Base-by-base conservation (phyloP, 306 rosid genomes). In the Biancaea sappan region DNA sequence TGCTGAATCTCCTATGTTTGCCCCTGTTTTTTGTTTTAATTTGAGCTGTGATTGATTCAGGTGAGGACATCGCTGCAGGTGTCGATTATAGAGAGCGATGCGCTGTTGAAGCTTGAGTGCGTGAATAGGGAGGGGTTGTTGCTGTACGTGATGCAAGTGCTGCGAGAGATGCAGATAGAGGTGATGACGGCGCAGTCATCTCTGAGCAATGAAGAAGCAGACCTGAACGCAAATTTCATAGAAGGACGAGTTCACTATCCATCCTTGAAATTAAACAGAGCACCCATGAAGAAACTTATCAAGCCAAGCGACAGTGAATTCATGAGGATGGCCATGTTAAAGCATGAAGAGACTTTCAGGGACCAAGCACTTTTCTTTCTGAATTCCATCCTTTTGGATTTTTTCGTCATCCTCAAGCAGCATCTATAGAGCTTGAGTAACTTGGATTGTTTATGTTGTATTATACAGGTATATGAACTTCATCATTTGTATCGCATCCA, bases 281-380 rank as follows among this genome's bases (percentile, higher is more conserved):
- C 76, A 65, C 54, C 48, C 59, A 94, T 92, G 99, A 98, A 95
- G 86, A 88, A 86, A 82, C 77, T 64, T 81, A 82, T 84, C 11
- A 77, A 82, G 74, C 88, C 92, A 43, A 46, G 82, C 68, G 93
- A 94, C 61, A 94, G 73, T 85, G 97, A 95, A 74, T 82, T 47
- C 80, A 92, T 92, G 98, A 92, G 83, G 84, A 86, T 90, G 89
- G 98, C 97, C 79, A 90, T 95, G 87, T 60, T 92, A 54, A 90
- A 87, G 77, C 99, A 95, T 43, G 99, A 95, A 84, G 90, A 88
- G 84, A 92, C 86, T 28, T 95, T 95, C 85, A 92, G 83, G 84
- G 86, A 95, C 65, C 99, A 92, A 98, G 99, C 90, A 64, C 54
- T 76, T 48, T 54, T 77, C 65, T 79, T 48, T 46, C 50, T 47